A percentile compares a stretch with the other conserved stretches of the same genome.
phyloP scores from a whole-genome alignment of 768 basidiomycete genomes.

The Rhodotorula kratochvilovae region DNA sequence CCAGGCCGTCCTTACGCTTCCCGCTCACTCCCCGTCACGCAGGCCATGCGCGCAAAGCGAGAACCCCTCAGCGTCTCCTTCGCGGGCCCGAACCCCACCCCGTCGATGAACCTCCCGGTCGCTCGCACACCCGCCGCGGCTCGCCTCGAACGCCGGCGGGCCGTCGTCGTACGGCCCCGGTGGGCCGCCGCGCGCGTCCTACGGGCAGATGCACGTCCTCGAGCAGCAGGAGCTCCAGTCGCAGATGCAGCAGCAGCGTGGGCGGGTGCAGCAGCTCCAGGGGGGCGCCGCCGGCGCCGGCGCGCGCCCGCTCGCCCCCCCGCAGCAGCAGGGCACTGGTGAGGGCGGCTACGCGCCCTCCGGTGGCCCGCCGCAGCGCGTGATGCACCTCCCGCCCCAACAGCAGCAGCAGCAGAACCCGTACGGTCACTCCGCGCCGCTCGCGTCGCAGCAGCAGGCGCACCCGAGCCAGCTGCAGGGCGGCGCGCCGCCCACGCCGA shows the following conservation, averaged over 20 bases:
- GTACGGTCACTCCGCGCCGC: not conserved
- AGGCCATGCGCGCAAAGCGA: constrained; percentile 38
- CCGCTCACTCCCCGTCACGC: not conserved
- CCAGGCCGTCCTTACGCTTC: not conserved
- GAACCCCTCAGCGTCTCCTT: constrained; percentile 30
- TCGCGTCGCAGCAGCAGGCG: not conserved
- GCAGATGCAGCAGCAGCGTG: constrained; percentile 32
- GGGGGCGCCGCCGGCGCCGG: not conserved
- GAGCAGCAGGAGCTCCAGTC: constrained; percentile 38
- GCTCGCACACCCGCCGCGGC: constrained; percentile 29
- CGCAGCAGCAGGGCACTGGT: not conserved
- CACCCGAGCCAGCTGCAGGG: constrained; percentile 9
- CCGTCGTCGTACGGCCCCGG: not conserved
- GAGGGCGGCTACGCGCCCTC: not conserved
- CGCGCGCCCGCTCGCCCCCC: not conserved
- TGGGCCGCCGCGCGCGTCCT: constrained; percentile 15
- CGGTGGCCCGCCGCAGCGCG: not conserved
- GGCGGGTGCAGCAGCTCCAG: not conserved
- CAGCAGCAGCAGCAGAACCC: not conserved
- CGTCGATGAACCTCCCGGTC: constrained; percentile 31
- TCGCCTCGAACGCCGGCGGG: not conserved
- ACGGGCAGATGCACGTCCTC: constrained; percentile 36
- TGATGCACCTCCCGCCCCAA: not conserved
- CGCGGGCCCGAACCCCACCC: constrained; percentile 2
- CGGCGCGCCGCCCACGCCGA: not conserved